Percentiles rank a stretch among this genome's conserved stretches.
These are phyloP conservation scores for Aspergillus clavatus DNA, from an alignment of 2,329 filamentous ascomycete genomes.

Conservation along the genomic window DNA sequence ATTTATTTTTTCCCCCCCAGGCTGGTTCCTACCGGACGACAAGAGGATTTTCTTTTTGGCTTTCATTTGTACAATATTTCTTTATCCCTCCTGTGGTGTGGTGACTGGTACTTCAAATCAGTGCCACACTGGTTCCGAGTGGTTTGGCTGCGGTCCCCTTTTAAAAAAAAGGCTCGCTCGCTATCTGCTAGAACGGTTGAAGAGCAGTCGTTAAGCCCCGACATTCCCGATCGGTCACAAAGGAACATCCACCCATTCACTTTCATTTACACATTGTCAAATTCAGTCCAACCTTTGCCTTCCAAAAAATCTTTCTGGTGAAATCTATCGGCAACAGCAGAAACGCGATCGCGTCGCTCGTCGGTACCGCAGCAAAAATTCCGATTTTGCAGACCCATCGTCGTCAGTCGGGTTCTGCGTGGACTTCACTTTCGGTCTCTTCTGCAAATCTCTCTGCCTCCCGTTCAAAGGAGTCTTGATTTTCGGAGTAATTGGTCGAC, in stretches of 20 bases:
- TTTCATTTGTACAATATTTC: conserved; percentile 1
- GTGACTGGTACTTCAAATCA: conserved; percentile 17
- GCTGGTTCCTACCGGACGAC: conserved; percentile 19
- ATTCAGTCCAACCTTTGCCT: conserved; percentile 4
- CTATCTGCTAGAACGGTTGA: conserved; percentile 15
- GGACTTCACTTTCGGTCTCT: conserved; percentile 11
- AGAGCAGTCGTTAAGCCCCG: conserved; percentile 12
- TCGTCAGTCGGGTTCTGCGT: conserved; percentile 19
- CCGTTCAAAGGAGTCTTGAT: background rate
- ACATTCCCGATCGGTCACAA: conserved; percentile 11
- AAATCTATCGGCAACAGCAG: background rate
- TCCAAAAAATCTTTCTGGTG: background rate
- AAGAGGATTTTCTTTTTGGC: conserved; percentile 4
- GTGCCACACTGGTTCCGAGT: conserved; percentile 18
- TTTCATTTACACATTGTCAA: conserved; percentile 1
- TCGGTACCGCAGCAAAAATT: conserved; percentile 13
- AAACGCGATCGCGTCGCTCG: conserved; percentile 4
- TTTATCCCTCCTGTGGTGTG: conserved; percentile 13
- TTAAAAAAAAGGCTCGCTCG: conserved; percentile 16
- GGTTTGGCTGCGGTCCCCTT: conserved; percentile 21
- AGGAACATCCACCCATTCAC: conserved; percentile 7
- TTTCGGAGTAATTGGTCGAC: background rate
- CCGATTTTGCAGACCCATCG: conserved; percentile 19
- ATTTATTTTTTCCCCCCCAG: too few relatives aligned
- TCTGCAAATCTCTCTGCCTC: conserved; percentile 5